A percentile compares a stretch with the other conserved stretches of the same genome.
These are phyloP conservation scores for Penicillium turbatum DNA, from an alignment of 495 filamentous ascomycete genomes.

Conservation along the genomic window DNA sequence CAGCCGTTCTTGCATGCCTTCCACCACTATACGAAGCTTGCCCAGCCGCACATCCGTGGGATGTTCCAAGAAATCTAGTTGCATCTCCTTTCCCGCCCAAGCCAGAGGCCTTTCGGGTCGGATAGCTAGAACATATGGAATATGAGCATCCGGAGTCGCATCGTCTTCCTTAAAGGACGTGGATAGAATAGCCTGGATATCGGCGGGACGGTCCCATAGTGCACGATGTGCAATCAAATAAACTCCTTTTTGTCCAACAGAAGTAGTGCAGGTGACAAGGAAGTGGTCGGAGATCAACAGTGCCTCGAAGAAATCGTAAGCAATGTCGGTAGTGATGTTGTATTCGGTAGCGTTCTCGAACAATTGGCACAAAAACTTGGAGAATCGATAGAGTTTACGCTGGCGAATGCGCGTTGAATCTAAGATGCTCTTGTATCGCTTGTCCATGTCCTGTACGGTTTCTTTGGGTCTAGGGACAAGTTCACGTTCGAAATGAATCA, in stretches of 20 bases:
- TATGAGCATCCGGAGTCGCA: constrained; percentile 58
- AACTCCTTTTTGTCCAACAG: constrained; percentile 64
- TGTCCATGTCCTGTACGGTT: constrained; percentile 83
- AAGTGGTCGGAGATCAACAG: constrained; percentile 86
- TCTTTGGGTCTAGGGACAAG: constrained; percentile 78
- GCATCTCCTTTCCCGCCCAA: constrained; percentile 79
- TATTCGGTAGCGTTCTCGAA: constrained; percentile 97
- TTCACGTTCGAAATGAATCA: constrained; percentile 86
- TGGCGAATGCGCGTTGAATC: constrained; percentile 96
- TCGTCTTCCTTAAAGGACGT: constrained; percentile 83
- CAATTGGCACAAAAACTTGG: constrained; percentile 78
- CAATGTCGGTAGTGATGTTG: constrained; percentile 61
- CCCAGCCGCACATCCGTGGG: constrained; percentile 81
- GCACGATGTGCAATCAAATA: constrained; percentile 82
- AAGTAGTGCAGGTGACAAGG: constrained; percentile 55
- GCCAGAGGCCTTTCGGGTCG: constrained; percentile 70
- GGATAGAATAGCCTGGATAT: constrained; percentile 79
- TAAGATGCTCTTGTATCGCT: constrained; percentile 88
- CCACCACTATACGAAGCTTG: constrained; percentile 82
- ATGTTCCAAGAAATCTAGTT: constrained; percentile 66
- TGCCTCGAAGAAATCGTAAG: constrained; percentile 72
- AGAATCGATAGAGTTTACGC: constrained; percentile 81
- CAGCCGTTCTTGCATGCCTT: constrained; percentile 76
- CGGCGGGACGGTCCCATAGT: constrained; percentile 64
- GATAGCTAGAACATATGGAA: constrained; percentile 80